Base-by-base conservation (phyloP, 2,329 filamentous ascomycete genomes). In the Exophiala oligosperma region DNA sequence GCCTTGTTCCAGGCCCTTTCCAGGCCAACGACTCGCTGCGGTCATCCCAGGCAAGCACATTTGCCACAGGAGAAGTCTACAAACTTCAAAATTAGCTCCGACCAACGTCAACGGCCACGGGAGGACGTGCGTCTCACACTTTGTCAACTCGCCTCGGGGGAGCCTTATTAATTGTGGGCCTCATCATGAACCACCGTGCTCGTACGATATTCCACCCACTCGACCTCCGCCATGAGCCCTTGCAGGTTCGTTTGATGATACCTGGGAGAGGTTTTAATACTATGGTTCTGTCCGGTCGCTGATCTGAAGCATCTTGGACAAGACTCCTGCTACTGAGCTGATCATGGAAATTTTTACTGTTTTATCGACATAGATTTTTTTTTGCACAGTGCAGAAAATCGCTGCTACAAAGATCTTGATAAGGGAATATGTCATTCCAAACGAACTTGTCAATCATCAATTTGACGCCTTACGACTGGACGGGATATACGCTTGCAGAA, bases 361-460 rank as follows among this genome's bases (percentile, higher is more conserved):
- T 35, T 6, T 35, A 35, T 35, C 32, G 3, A 4, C 7, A 7
- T 28, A 28, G 7, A 4, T 28, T 28, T 28, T 4, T 28, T 28
- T 28, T 28, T 4, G 26, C 26, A 28, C 26, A 17, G 17, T 28
- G 26, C 4, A 28, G 4, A 28, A 4, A 28, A 28, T 28, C 26
- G 26, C 26, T 28, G 26, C 32, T 9, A 35, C 32, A 35, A 35
- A 9, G 11, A 5, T 11, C 6, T 35, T 35, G 32, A 2, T 11
- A 21, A 9, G 46, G 11, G 32, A n/a, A 14, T 17, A 48, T 48
- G 46, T 32, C 46, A 17, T 14, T 48, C n/a, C 28, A 26, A 29
- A 54, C 51, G 23, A 54, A 54, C 29, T 41, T 54, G 14, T 46
- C 51, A 11, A 12, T 54, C 41, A 47, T 54, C 24, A 54, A 54